Evolutionary conservation across 2,329 filamentous ascomycete species (phyloP), one percentile per base, ranked within the genome.

Genomic region (Fusarium illudens): DNA sequence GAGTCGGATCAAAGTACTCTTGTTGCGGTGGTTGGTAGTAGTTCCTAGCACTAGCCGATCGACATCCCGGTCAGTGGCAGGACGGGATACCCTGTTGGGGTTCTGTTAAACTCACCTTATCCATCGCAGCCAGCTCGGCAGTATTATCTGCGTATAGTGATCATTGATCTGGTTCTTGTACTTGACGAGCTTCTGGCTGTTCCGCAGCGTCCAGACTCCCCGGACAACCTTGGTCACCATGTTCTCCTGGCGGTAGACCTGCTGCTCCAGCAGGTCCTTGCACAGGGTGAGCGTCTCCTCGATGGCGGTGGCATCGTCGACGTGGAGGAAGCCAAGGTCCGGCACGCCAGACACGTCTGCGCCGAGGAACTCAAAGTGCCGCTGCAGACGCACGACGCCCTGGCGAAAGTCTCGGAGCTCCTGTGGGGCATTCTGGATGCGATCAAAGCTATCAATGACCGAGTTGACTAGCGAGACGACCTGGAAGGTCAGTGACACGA

Each of bases 371-470:
- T 64, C 51, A 11, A 64, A 44, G 36, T 62, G 61, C 2, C 58
- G 61, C 22, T 61, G 51, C 19, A 64, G 58, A 3, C 61, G 61
- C 30, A 52, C 13, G 19, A 39, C 61, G 22, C 58, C 20, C 25
- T 50, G 58, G 15, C 51, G 58, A 30, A 64, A 64, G 51, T 64
- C 61, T 12, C 51, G 48, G 19, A 64, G 29, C 25, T 64, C 61
- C 19, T 34, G 58, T 22, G 61, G 61, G 8, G 61, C 58, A 27
- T 64, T 64, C 48, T 64, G 52, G 17, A 62, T 19, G 2, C 58
- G 37, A 37, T 64, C 61, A 17, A 64, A 64, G 13, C 15, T 62
- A 9, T 60, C 32, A 25, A 61, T 62, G 29, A 61, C 58, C 6
- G 46, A 37, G 27, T 64, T 59, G 3, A 52, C 61, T 34, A 64